Conservation (phyloP, 768 basidiomycete genomes). For the Candolleomyces aberdarensis region DNA sequence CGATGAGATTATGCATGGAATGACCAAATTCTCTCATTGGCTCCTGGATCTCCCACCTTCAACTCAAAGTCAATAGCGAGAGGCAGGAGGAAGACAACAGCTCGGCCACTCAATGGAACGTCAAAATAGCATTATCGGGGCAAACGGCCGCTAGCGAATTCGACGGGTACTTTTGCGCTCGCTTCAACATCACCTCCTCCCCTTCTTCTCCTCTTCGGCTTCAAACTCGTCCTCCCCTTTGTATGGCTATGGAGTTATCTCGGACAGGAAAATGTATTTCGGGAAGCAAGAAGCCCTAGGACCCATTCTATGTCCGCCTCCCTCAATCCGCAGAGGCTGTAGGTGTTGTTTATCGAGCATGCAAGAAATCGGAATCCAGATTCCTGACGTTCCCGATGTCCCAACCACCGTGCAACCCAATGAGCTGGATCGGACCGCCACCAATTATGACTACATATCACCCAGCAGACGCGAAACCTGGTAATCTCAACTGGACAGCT, state of each 20-base stretch:
- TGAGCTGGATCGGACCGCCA: too few relatives aligned
- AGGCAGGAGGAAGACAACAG: too few relatives aligned
- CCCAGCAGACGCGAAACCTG: conserved; percentile 1
- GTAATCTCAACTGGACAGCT: conserved; percentile 51
- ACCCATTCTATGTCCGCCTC: conserved; percentile 46
- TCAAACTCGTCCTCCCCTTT: too few relatives aligned
- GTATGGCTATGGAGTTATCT: conserved; percentile 43
- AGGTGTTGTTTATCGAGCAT: conserved; percentile 70
- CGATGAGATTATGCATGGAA: too few relatives aligned
- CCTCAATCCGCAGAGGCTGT: conserved; percentile 40
- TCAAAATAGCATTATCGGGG: conserved; percentile 39
- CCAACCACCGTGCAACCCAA: too few relatives aligned
- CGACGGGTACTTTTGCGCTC: conserved; percentile 57
- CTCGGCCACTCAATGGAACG: conserved; percentile 11
- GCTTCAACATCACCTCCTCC: conserved; percentile 52
- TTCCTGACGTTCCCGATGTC: conserved; percentile 26
- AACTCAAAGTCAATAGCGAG: too few relatives aligned
- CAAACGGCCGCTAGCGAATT: conserved; percentile 36
- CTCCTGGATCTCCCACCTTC: too few relatives aligned
- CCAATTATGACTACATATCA: too few relatives aligned
- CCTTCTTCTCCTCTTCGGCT: too few relatives aligned
- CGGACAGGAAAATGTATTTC: conserved; percentile 36
- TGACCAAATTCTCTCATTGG: too few relatives aligned
- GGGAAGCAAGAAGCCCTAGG: conserved; percentile 35
- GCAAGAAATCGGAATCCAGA: conserved; percentile 53